Percentiles rank a stretch among this genome's conserved stretches.
These are phyloP conservation scores for Triangularia verruculosa DNA, from an alignment of 2,329 filamentous ascomycete species.

Conservation along the genomic window DNA sequence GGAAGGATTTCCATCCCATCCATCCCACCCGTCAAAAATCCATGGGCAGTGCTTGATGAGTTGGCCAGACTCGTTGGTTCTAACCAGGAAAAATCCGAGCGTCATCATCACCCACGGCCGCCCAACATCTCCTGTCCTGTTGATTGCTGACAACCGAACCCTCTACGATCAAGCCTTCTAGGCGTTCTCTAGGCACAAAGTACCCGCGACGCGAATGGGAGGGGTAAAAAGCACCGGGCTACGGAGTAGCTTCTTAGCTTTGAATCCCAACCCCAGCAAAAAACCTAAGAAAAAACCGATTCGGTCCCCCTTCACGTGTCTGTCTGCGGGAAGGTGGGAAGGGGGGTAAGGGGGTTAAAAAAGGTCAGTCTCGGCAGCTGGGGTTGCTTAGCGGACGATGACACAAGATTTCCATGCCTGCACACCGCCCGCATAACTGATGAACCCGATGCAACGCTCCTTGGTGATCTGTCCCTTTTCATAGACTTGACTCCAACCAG, in stretches of 20 bases:
- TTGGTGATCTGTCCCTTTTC: neutral
- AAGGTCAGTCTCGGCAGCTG: neutral
- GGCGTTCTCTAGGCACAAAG: constrained; percentile 14
- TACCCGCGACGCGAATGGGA: constrained; percentile 5
- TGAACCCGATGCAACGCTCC: neutral
- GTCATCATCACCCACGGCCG: neutral
- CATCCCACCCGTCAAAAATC: neutral
- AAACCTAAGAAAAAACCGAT: neutral
- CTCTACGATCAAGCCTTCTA: constrained; percentile 18
- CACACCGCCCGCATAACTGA: neutral
- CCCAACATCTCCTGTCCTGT: neutral
- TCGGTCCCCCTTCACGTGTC: neutral
- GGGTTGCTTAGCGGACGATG: neutral
- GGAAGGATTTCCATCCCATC: neutral
- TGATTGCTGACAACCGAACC: neutral
- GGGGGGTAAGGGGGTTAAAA: too few species aligned
- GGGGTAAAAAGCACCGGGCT: neutral
- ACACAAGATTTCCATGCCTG: neutral
- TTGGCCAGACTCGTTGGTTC: neutral
- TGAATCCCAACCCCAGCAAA: neutral
- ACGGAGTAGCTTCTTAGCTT: neutral
- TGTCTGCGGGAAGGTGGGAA: neutral
- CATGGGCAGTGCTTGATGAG: neutral
- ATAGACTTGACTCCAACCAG: too few species aligned
- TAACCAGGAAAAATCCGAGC: neutral